These are phyloP conservation scores for Angophora floribunda DNA, from an alignment of 345 rosid species.

Conservation along the genomic window DNA sequence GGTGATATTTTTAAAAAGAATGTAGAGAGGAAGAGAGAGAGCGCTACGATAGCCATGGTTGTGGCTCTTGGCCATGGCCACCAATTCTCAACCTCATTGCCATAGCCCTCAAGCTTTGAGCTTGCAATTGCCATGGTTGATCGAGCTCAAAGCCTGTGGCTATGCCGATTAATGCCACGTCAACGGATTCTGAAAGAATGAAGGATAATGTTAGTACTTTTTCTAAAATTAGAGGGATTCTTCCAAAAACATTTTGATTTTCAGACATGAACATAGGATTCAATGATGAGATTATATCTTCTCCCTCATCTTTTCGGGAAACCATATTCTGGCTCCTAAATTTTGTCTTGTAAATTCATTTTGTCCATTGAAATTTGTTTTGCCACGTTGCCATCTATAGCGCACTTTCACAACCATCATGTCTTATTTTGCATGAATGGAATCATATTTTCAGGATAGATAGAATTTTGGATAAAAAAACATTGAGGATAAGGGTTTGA, in stretches of 20 bases:
- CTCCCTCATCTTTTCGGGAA: neutral
- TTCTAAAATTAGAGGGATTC: neutral
- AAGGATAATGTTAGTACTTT: neutral
- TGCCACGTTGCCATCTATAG: neutral
- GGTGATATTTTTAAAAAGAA: neutral
- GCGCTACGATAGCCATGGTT: neutral
- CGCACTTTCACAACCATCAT: neutral
- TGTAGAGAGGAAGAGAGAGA: neutral
- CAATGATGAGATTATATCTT: rapidly evolving
- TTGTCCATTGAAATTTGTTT: neutral
- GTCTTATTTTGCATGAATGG: neutral
- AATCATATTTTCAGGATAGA: neutral
- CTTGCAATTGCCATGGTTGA: neutral
- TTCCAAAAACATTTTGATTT: neutral
- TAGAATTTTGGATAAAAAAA: neutral
- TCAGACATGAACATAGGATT: neutral
- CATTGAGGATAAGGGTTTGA: neutral
- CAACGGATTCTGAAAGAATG: neutral
- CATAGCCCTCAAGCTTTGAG: neutral
- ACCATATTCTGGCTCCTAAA: neutral
- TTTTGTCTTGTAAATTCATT: neutral
- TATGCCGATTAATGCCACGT: neutral
- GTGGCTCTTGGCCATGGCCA: neutral
- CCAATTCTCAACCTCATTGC: neutral
- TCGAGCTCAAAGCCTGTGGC: neutral